A percentile compares a stretch with the other conserved stretches of the same genome.
Conservation (phyloP, 2,329 filamentous ascomycete species). For the Pezizomycotina sp. region DNA sequence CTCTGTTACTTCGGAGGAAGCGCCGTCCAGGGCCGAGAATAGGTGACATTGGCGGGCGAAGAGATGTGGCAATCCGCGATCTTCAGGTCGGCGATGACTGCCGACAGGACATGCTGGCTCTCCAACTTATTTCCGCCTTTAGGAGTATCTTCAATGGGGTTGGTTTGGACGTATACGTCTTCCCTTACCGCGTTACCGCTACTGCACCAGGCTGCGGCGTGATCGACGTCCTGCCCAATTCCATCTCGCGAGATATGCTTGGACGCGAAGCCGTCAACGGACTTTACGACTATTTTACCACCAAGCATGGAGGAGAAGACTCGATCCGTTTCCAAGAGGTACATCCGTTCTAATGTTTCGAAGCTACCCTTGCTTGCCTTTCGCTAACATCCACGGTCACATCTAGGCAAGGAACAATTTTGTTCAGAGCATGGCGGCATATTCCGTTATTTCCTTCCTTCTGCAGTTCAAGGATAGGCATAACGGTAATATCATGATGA, state of each 20-base stretch:
- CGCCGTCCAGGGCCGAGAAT: constrained; percentile 19
- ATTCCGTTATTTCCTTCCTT: constrained; percentile 90
- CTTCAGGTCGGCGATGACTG: constrained; percentile 98
- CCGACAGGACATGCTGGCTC: constrained; percentile 83
- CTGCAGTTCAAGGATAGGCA: constrained; percentile 98
- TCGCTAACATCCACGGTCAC: background rate
- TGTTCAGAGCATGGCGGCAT: constrained; percentile 97
- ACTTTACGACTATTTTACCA: constrained; percentile 94
- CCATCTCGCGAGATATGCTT: constrained; percentile 95
- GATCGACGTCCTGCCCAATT: constrained; percentile 94
- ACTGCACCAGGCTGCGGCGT: constrained; percentile 95
- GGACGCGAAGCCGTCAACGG: constrained; percentile 95
- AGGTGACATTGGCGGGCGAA: constrained; percentile 40
- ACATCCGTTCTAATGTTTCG: constrained; percentile 32
- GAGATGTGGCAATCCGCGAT: constrained; percentile 99
- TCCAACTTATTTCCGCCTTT: constrained; percentile 97
- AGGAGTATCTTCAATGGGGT: constrained; percentile 91
- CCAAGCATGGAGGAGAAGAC: constrained; percentile 93
- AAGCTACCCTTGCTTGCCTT: no score
- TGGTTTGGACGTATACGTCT: constrained; percentile 90
- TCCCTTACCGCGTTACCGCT: constrained; percentile 90
- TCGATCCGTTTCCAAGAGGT: constrained; percentile 89
- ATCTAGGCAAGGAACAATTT: constrained; percentile 51
- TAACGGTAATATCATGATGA: constrained; percentile 99
- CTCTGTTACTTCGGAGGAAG: constrained; percentile 28